Conservation (phyloP, 2,329 filamentous ascomycete species). For the Aspergillus ruber region DNA sequence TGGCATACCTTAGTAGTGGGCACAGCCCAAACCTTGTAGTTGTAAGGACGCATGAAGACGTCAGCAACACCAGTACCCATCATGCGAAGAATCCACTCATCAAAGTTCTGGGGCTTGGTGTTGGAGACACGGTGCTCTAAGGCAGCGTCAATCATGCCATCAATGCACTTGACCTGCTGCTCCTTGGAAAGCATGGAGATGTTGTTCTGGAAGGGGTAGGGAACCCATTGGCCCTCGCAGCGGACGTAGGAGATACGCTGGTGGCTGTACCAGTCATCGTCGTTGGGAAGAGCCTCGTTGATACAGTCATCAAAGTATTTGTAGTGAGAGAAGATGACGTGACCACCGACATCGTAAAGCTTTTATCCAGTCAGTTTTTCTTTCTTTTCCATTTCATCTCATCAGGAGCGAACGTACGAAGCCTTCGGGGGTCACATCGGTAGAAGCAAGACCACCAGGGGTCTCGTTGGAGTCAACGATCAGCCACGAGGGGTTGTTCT, state of each 20-base stretch:
- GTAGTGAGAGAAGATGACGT: constrained; percentile 99
- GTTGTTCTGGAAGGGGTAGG: constrained; percentile 99
- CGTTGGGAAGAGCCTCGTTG: constrained; percentile 88
- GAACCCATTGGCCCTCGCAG: constrained; percentile 93
- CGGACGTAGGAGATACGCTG: constrained; percentile 98
- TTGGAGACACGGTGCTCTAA: constrained; percentile 78
- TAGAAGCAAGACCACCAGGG: constrained; percentile 91
- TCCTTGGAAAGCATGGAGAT: constrained; percentile 97
- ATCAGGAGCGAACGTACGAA: constrained; percentile 63
- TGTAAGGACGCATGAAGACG: constrained; percentile 98
- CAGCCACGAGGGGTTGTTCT: constrained; percentile 93
- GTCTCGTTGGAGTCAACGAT: constrained; percentile 89
- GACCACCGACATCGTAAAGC: constrained; percentile 97
- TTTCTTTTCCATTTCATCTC: neutral
- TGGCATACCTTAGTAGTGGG: constrained; percentile 81
- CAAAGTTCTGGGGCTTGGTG: constrained; percentile 92
- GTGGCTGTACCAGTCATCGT: constrained; percentile 94
- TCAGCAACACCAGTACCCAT: constrained; percentile 85
- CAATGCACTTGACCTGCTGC: constrained; percentile 89
- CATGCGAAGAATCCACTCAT: constrained; percentile 95
- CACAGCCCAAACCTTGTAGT: constrained; percentile 99
- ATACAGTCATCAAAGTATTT: constrained; percentile 99
- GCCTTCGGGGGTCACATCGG: constrained; percentile 89
- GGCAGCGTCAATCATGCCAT: constrained; percentile 92
- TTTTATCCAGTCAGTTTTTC: constrained; percentile 34